Base-by-base conservation (phyloP, 2,329 filamentous ascomycete genomes). In the Neoascochyta sp. region DNA sequence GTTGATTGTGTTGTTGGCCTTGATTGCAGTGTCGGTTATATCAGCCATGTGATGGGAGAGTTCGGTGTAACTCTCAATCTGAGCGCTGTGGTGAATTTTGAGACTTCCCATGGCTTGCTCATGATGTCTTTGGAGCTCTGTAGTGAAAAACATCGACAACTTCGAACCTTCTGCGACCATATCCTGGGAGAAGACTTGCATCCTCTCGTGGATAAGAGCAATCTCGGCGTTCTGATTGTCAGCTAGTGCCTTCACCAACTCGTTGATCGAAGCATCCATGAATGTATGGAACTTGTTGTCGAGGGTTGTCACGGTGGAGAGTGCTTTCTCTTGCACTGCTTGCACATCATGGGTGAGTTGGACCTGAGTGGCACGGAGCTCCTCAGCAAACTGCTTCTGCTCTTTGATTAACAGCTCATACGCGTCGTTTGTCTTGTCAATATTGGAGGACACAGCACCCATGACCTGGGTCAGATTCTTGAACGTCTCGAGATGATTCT, bases 401-500 rank as follows among this genome's bases (percentile, higher is more conserved):
- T 57, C 45, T 1, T 31, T 36, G 15, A 57, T 27, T 13, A 52
- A 32, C 6, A 40, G 30, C 14, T 52, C 41, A n/a, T 52, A 50
- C 18, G 57, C 47, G 10, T 54, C 39, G 2, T 44, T 41, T 1
- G 47, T 47, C 4, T 45, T 37, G 6, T 45, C 39, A 13, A 61
- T 41, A 7, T 36, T 40, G 2, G 46, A 41, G 11, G 49, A 46
- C 3, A 58, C 49, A 5, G 27, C 36, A 7, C 41, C 33, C 20
- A 57, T 45, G 7, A 53, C 44, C 21, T 60, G 43, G 0, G 54
- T 53, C 15, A 62, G 28, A 21, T 57, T 56, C 24, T 60, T 59
- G 37, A 63, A 58, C 2, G 44, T 45, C 5, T 54, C 45, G 0
- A 64, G 41, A 17, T 58, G 52, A 11, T 53, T 54, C 61, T 71